A percentile compares a stretch with the other conserved stretches of the same genome.
Evolutionary conservation across 2,329 filamentous ascomycete species (phyloP).

Genomic region (Cercospora nicotianae): DNA sequence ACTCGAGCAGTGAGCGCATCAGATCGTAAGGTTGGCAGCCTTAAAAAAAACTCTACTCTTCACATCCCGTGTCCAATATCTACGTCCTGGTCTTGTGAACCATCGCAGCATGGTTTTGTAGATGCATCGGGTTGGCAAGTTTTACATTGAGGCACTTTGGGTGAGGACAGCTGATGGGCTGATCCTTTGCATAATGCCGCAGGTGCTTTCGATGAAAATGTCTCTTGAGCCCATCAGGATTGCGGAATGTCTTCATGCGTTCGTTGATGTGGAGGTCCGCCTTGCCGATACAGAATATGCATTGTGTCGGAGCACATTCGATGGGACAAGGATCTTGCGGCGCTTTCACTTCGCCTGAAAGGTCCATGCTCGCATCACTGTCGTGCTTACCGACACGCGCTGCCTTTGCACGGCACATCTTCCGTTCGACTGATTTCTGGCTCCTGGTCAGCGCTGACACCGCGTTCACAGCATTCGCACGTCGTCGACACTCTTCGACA

Average conservation of each 20-base stretch:
- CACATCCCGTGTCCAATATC: too few relatives aligned
- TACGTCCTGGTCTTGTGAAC: conserved; percentile 10
- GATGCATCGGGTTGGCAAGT: conserved; percentile 5
- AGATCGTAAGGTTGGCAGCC: too few relatives aligned
- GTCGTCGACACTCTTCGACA: not conserved
- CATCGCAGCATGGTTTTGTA: conserved; percentile 3
- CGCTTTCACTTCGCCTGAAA: not conserved
- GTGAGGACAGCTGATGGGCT: conserved; percentile 9
- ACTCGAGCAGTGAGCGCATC: too few relatives aligned
- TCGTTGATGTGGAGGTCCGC: not conserved
- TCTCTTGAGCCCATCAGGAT: conserved; percentile 9
- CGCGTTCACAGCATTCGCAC: conserved; percentile 6
- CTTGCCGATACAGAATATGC: conserved; percentile 13
- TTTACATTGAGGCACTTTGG: not conserved
- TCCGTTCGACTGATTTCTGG: not conserved
- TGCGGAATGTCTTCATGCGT: conserved; percentile 8
- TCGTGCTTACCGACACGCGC: not conserved
- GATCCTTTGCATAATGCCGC: not conserved
- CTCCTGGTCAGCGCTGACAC: not conserved
- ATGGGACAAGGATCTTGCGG: conserved; percentile 3
- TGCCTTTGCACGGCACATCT: not conserved
- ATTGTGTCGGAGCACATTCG: conserved; percentile 7
- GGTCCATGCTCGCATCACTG: not conserved
- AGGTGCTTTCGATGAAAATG: conserved; percentile 14
- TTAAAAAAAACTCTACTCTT: too few relatives aligned